A percentile compares a stretch with the other conserved stretches of the same genome.
phyloP scores from a whole-genome alignment of 2,329 filamentous ascomycete species.

The Epichloe uncinata region DNA sequence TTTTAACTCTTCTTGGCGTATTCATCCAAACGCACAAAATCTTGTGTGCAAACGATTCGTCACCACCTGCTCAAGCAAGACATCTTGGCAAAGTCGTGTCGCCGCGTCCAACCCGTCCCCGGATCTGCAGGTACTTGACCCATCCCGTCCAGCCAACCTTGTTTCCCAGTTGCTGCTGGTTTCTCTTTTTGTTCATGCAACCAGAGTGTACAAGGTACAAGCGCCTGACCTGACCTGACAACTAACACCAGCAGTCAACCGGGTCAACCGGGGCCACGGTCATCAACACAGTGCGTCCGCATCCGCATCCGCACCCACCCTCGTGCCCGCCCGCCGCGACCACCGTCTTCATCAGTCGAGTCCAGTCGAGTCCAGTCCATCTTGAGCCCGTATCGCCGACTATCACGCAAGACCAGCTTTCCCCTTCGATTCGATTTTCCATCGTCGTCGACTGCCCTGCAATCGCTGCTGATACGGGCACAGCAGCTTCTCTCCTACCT shows the following conservation, averaged over 20 bases:
- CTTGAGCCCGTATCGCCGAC: constrained; percentile 9
- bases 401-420: constrained; percentile 4
- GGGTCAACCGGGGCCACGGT: constrained; percentile 1
- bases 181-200: not conserved
- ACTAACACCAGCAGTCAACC: not conserved
- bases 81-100: constrained; percentile 1
- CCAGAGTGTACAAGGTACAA: not conserved
- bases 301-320: constrained; percentile 3
- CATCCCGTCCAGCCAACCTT: constrained; percentile 2
- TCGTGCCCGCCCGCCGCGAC: constrained; percentile 1
- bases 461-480: constrained; percentile 5
- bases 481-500: constrained; percentile 7
- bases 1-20: not conserved
- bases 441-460: not conserved
- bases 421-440: not conserved
- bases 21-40: not conserved
- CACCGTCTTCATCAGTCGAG: not conserved
- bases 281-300: constrained; percentile 1
- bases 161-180: not conserved
- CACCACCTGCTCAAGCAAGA: not conserved
- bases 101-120: constrained; percentile 5
- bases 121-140: constrained; percentile 13
- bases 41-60: not conserved
- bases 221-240: not conserved
- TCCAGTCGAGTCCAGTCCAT: constrained; percentile 5